Percentiles rank a stretch among this genome's conserved stretches.
phyloP scores from a whole-genome alignment of 73 alveolate species.

The Uronychia setigera region DNA sequence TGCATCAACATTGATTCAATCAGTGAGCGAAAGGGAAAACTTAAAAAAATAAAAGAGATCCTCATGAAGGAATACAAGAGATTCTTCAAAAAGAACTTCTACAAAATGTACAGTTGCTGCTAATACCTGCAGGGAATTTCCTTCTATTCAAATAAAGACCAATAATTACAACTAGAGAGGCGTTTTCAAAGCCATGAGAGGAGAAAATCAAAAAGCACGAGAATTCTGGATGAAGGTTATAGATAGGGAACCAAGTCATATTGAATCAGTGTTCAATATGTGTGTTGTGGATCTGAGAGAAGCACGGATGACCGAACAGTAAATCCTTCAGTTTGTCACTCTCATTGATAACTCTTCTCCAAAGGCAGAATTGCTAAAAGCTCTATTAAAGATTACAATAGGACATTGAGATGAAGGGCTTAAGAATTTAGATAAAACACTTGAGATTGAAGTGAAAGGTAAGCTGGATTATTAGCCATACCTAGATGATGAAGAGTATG shows the following conservation, averaged over 20 bases:
- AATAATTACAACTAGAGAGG: conserved; percentile 53
- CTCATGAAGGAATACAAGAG: conserved; percentile 48
- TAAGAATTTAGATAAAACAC: conserved; percentile 20
- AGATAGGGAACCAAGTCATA: conserved; percentile 34
- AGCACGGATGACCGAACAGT: conserved; percentile 46
- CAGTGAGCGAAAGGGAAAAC: conserved; percentile 53
- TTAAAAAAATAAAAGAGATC: conserved; percentile 30
- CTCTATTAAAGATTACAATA: conserved; percentile 21
- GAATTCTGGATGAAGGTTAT: conserved; percentile 52
- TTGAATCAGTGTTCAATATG: conserved; percentile 42
- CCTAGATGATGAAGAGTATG: no score
- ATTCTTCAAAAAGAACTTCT: conserved; percentile 32
- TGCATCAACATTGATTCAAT: conserved; percentile 59
- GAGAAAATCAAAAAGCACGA: conserved; percentile 27
- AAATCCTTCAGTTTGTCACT: conserved; percentile 13
- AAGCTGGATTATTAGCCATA: not conserved
- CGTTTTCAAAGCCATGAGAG: conserved; percentile 23
- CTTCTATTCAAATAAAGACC: conserved; percentile 24
- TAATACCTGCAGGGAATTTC: conserved; percentile 30
- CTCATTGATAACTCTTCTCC: not conserved
- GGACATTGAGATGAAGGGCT: conserved; percentile 47
- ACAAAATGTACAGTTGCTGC: conserved; percentile 21
- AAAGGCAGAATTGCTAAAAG: conserved; percentile 26
- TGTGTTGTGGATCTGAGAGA: conserved; percentile 30
- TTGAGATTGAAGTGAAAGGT: conserved; percentile 23